Conservation (phyloP, 208 protist genomes). For the Acanthamoeba royreba region DNA sequence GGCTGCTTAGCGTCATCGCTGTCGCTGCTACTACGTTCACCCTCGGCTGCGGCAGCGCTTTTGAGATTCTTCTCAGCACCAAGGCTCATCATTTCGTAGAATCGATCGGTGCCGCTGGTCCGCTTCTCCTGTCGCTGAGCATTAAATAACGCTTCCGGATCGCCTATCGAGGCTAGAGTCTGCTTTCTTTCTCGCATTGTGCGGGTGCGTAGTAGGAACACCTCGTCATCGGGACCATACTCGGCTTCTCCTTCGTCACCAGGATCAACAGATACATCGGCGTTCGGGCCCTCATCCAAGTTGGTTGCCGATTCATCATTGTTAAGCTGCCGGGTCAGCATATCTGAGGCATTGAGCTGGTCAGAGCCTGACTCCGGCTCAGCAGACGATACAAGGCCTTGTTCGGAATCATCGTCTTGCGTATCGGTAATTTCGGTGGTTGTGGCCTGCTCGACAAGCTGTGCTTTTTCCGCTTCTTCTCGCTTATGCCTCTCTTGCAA, state of each 20-base stretch:
- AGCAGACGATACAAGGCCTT: too few relatives aligned
- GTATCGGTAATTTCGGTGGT: neutral
- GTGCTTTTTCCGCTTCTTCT: neutral
- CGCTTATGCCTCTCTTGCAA: neutral
- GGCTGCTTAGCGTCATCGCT: too few relatives aligned
- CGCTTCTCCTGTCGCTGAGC: neutral
- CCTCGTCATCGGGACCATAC: neutral
- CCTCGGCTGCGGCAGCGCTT: neutral
- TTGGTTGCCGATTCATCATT: neutral
- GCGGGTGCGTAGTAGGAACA: neutral
- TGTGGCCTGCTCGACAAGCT: too few relatives aligned
- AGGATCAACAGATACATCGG: too few relatives aligned
- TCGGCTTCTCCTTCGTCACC: neutral
- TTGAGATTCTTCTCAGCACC: neutral
- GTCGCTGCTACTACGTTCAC: neutral
- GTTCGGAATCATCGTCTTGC: neutral
- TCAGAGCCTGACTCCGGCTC: neutral
- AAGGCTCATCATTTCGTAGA: conserved; percentile 40
- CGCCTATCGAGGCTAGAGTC: neutral
- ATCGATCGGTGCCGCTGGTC: neutral
- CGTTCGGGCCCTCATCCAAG: neutral
- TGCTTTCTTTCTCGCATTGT: neutral
- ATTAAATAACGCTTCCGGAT: neutral
- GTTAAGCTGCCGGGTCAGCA: neutral
- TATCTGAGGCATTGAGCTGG: neutral